Percentiles rank a stretch among this genome's conserved stretches.
Conservation (phyloP, 495 filamentous ascomycete genomes). For the Hypoxylon fragiforme region DNA sequence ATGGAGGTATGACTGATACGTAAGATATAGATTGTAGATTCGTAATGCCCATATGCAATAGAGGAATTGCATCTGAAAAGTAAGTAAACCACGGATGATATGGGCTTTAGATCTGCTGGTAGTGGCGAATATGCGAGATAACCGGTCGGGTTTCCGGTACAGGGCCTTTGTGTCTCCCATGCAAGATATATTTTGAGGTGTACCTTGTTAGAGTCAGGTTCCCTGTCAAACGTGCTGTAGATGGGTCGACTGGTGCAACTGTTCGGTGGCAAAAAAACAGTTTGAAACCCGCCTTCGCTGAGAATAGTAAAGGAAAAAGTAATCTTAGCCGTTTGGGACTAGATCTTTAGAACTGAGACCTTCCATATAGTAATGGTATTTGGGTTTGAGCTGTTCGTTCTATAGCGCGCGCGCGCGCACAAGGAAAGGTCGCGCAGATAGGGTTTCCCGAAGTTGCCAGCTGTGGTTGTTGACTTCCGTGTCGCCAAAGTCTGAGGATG, state of each 20-base stretch:
- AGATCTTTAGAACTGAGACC: neutral
- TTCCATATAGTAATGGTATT: constrained; percentile 12
- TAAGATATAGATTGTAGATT: no score
- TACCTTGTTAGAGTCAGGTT: no score
- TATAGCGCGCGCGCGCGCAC: no score
- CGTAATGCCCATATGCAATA: constrained; percentile 11
- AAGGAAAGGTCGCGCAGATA: no score
- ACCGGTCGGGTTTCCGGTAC: constrained; percentile 18
- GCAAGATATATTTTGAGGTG: constrained; percentile 12
- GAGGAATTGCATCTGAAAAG: constrained; percentile 20
- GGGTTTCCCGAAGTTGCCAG: no score
- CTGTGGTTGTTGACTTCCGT: no score
- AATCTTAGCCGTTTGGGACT: neutral
- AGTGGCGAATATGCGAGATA: constrained; percentile 30
- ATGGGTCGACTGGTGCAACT: constrained; percentile 23
- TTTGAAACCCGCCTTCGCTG: constrained; percentile 6
- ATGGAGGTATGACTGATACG: neutral
- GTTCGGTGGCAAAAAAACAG: constrained; percentile 18
- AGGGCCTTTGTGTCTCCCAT: constrained; percentile 1
- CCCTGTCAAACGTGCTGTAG: constrained; percentile 21
- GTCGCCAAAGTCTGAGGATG: constrained; percentile 13
- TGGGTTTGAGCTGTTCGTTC: constrained; percentile 21
- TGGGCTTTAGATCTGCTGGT: constrained; percentile 12
- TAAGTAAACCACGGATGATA: neutral
- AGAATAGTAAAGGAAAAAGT: neutral